phyloP scores from a whole-genome alignment of 192 early-diverging fungal species.

The Backusella sp. region DNA sequence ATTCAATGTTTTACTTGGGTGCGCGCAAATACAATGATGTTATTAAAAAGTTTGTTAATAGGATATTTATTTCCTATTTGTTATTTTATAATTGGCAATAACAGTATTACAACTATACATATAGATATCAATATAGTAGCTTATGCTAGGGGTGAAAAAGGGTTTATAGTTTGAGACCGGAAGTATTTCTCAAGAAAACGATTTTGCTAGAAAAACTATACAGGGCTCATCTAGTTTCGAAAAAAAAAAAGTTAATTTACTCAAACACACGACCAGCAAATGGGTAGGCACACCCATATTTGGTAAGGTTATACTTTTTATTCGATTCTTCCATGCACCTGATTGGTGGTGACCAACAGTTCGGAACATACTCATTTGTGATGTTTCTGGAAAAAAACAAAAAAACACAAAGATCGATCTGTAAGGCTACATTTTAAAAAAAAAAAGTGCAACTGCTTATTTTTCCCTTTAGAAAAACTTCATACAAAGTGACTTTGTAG shows the following conservation, averaged over 20 bases:
- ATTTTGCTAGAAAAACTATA: not conserved
- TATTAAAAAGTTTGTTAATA: not conserved
- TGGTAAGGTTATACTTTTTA: not conserved
- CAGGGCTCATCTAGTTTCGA: not conserved
- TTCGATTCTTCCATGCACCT: not conserved
- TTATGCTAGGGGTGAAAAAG: not conserved
- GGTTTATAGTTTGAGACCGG: not conserved
- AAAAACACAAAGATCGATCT: not conserved
- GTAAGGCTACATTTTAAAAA: not conserved
- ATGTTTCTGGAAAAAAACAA: not conserved
- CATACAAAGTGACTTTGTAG: not conserved
- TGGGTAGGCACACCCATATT: not conserved
- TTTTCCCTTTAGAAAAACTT: not conserved
- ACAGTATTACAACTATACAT: not conserved
- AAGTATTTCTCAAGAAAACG: not conserved
- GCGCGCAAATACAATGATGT: not conserved
- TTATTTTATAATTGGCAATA: not conserved
- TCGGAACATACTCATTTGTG: not conserved
- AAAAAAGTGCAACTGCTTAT: not conserved
- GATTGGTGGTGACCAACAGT: not conserved
- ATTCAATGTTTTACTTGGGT: not conserved
- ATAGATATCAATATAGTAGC: no score
- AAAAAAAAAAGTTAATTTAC: not conserved
- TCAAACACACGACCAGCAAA: not conserved
- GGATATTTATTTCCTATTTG: not conserved